Evolutionary conservation across 164 flowering plant species (phyloP).

Genomic region (grape (Vitis vinifera)): ASM3070453v1 NC_081808.1:20674501-20675000

Average conservation of each 20-base stretch:
- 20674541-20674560: no score
- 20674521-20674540: no score
- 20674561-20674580: no score
- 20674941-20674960: conserved; percentile 17
- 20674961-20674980: conserved; percentile 2
- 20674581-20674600: no score
- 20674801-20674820: conserved; percentile 1
- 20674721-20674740: no score
- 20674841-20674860: neutral
- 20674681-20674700: no score
- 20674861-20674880: neutral
- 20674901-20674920: neutral
- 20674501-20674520: no score
- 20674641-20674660: no score
- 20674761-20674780: neutral
- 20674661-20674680: no score
- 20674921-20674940: neutral
- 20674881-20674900: neutral
- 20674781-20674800: neutral
- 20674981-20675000: neutral
- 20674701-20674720: neutral
- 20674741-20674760: no score
- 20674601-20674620: no score
- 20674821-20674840: conserved; percentile 22
- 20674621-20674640: no score